Evolutionary conservation across 202 grass and related monocot species (phyloP), one percentile per base, ranked within the genome.

Genomic region (Saccharum hybrid): DNA sequence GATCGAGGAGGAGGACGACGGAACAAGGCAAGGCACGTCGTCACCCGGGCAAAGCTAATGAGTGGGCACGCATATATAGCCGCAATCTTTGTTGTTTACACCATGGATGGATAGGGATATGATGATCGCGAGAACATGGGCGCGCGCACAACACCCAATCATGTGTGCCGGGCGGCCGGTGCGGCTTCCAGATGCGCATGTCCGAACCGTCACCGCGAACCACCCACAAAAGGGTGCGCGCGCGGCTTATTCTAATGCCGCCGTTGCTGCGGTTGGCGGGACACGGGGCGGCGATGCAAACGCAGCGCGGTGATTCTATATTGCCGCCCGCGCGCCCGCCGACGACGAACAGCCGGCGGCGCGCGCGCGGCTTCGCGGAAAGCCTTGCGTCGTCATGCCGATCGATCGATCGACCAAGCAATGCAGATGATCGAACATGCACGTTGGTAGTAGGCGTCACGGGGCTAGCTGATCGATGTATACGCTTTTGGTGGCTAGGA

Each of bases 1-100:
- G 40, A 3, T 23, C 22, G 43, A 38, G 33, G 12, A 15, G 4
- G 36, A 36, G 39, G 7, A 6, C 0, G 49, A 62, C 33, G 71
- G 33, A 12, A 60, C 82, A 13, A 62, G 59, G 57, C 18, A 57
- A 21, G 51, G 31, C 16, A 66, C 81, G 68, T 81, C 62, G 54
- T 57, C 52, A 56, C 56, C 62, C 30, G 72, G 43, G 56, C 64
- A 41, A 63, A 42, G 9, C 33, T 75, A 70, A 80, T 45, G 59
- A 83, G 52, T 83, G 40, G 34, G 42, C 75, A 4, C 42, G 34
- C 41, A 80, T 84, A 87, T 90, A 90, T 90, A 87, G 80, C 80
- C 84, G 84, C 88, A 81, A 90, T 90, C 88, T 90, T 84, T 80
- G 88, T 81, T 87, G 76, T 86, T 82, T 86, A 45, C 78, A 40